Evolutionary conservation across 2,329 filamentous ascomycete genomes (phyloP), one percentile per base, ranked within the genome.

Genomic region (Ceratocystis lukuohia): DNA sequence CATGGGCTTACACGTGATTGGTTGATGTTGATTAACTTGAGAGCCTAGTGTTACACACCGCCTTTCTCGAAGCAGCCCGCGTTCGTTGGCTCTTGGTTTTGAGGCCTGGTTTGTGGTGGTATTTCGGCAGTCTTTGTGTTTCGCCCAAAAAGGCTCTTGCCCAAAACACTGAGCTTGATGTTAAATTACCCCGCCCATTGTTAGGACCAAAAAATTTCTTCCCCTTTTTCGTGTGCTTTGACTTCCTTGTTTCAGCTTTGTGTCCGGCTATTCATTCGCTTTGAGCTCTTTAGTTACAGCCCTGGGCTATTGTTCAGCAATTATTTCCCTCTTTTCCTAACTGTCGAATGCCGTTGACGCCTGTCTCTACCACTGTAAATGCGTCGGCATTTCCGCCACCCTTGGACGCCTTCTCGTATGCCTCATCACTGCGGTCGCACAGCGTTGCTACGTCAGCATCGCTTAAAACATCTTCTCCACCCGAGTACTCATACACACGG

Each of bases 281-380:
- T 41, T 41, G 37, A 41, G 37, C 37, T 41, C 37, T 15, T 5
- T 41, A 41, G 37, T 15, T 41, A 15, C 37, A 15, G 37, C 37
- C 37, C 37, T 41, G 37, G 37, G 37, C 46, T 48, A 48, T 48
- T 48, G 46, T n/a, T 48, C 46, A 22, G 20, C 20, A n/a, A 22
- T 48, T 20, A 22, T 53, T 25, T 46, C 61, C 37, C 2, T 12
- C 45, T 17, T 63, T 33, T 20, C 56, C 61, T 33, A 63, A 33
- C 3, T 66, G 41, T 33, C 61, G 57, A 53, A 85, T 83, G 0
- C 82, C 81, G 61, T 82, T 77, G 0, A 78, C 76, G 1, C 78
- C 80, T n/a, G 90, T 95, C 75, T 93, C 91, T 12, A 96, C 88
- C 63, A 91, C 87, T 72, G 84, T 84, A 73, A 91, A 95, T 0